These are phyloP conservation scores for Akanthomyces dipterigenus DNA, from an alignment of 2,329 filamentous ascomycete genomes.

Conservation along the genomic window DNA sequence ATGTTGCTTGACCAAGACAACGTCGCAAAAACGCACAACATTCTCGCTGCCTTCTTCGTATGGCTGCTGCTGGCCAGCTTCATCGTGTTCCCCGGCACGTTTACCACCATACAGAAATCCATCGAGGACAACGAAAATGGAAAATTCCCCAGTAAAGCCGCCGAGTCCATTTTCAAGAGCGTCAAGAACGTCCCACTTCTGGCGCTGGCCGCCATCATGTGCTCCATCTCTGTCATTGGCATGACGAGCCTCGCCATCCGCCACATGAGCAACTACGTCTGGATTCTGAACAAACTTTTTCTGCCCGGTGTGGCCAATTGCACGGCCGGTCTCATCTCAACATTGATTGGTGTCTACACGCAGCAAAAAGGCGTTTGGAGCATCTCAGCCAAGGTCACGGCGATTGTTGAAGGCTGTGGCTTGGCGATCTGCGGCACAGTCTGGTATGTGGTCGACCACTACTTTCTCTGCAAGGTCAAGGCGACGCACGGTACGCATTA, in stretches of 20 bases:
- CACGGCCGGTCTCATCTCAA: slow-evolving; percentile 42
- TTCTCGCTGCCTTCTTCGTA: slow-evolving; percentile 31
- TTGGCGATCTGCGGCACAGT: slow-evolving; percentile 21
- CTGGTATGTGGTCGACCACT: slow-evolving; percentile 26
- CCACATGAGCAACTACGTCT: slow-evolving; percentile 44
- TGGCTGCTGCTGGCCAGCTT: slow-evolving; percentile 48
- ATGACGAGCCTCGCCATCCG: slow-evolving; percentile 37
- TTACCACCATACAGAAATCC: slow-evolving; percentile 32
- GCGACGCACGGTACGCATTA: slow-evolving; percentile 22
- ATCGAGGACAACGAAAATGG: slow-evolving; percentile 18
- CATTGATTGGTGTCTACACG: slow-evolving; percentile 43
- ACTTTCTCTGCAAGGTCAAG: slow-evolving; percentile 26
- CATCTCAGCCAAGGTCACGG: slow-evolving; percentile 31
- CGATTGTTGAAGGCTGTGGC: slow-evolving; percentile 29
- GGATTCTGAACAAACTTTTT: slow-evolving; percentile 46
- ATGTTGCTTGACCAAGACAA: slow-evolving; percentile 42
- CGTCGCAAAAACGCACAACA: slow-evolving; percentile 40
- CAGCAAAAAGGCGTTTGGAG: slow-evolving; percentile 38
- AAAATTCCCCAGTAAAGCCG: slow-evolving; percentile 15
- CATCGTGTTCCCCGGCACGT: slow-evolving; percentile 45
- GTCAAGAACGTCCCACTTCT: slow-evolving; percentile 33
- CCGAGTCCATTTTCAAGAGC: slow-evolving; percentile 18
- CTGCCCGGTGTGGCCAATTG: slow-evolving; percentile 39
- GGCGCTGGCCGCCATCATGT: slow-evolving; percentile 36
- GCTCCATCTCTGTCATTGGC: slow-evolving; percentile 27